Evolutionary conservation across 1,139 yeast genomes (phyloP).

Genomic region (Geotrichum citri-aurantii): DNA sequence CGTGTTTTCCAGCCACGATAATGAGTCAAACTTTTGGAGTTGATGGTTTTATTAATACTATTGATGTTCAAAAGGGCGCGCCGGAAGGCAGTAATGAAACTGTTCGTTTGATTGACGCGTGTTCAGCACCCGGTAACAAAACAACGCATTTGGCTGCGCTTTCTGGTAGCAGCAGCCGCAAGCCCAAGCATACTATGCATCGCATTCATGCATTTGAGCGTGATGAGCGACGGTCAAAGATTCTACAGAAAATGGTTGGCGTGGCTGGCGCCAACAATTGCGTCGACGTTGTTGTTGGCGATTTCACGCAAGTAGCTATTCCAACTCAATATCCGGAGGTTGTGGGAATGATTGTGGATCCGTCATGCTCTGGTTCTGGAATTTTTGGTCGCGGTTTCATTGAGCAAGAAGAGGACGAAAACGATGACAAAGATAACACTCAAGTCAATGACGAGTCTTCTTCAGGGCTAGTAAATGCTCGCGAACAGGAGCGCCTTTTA

Average conservation of each 20-base stretch:
- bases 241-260: conserved; percentile 70
- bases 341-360: conserved; percentile 85
- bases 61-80: not conserved
- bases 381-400: conserved; percentile 78
- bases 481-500: conserved; percentile 50
- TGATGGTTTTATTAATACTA: conserved; percentile 28
- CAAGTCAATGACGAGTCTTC: conserved; percentile 21
- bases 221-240: conserved; percentile 64
- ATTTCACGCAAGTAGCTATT: conserved; percentile 70
- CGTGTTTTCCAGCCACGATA: conserved; percentile 92
- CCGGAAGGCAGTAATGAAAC: not conserved
- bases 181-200: not conserved
- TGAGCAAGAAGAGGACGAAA: conserved; percentile 33
- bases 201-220: conserved; percentile 67
- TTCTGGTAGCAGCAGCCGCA: conserved; percentile 27
- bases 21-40: conserved; percentile 52
- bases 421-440: conserved; percentile 19
- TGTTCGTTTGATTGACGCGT: conserved; percentile 64
- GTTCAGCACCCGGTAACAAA: conserved; percentile 98
- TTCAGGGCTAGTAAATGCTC: conserved; percentile 34
- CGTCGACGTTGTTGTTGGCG: conserved; percentile 70
- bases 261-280: conserved; percentile 66
- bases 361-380: conserved; percentile 97
- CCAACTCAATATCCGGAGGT: conserved; percentile 51
- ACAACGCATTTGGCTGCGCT: conserved; percentile 84